Evolutionary conservation across 2,329 filamentous ascomycete genomes (phyloP), one percentile per base, ranked within the genome.

Genomic region (Cladophialophora chaetospira): DNA sequence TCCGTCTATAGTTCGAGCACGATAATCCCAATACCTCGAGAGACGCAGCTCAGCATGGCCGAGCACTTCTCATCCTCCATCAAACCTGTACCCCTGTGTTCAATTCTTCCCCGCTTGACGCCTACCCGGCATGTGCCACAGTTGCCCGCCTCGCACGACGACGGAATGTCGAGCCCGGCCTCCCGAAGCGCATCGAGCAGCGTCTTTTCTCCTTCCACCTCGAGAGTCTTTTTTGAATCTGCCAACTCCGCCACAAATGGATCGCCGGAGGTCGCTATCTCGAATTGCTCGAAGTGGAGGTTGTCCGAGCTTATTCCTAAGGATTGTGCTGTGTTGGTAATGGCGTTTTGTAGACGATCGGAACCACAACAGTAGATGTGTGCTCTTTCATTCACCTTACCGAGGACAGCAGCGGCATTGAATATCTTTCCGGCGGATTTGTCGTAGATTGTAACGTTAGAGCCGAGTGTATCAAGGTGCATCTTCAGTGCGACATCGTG

Each of bases 11-110:
- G 40, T 11, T 60, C 57, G 11, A 60, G 35, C 10, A 60, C 47
- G 43, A 60, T 53, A 0, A 25, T 56, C 1, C 56, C 52, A 23
- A 58, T 42, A n/a, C 56, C 57, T 57, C 57, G 25, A 9, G 53
- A 55, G 6, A 60, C 57, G 31, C 57, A 60, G 38, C 57, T 60
- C 15, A 60, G 31, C 57, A 60, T 60, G 23, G 51, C 17, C 2
- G 53, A 55, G 29, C 36, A 5, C 25, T 56, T 55, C 23, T 55
- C 52, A 15, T 52, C 42, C 21, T 51, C 42, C 53, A 53, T 52
- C 35, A 56, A 23, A 11, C 53, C 57, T 3, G 53, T 56, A 9
- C 57, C 57, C 49, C 57, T 45, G 21, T 55, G 48, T 19, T 53
- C 48, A 9, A 55, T 36, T 31, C 40, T 56, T 17, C 57, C 57